Base-by-base conservation (phyloP, 208 protist genomes). In the Strigomonas oncopelti region DNA sequence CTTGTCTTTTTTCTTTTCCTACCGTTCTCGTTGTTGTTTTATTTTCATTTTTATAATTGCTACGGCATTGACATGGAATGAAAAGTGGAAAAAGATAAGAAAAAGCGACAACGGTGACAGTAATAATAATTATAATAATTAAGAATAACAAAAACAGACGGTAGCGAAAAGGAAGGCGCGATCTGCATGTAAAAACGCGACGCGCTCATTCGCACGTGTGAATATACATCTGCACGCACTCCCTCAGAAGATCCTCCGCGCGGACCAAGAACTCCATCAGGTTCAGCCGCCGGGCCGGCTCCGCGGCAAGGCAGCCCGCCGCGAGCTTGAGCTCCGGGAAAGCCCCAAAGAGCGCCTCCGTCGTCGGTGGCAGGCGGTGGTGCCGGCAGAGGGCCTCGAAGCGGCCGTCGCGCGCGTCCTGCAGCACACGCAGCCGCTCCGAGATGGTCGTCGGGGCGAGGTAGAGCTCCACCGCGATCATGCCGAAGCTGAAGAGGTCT, bases 391-490 rank as follows among this genome's bases (percentile, higher is more conserved):
- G 91, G 59, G 59, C 58, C 28, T 67, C 24, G 36, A 87, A 92
- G 18, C 58, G 48, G 0, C 87, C 82, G 7, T 89, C 81, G 8
- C 90, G 85, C 52, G 87, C 78, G 31, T 78, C 67, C 3, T 68
- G 61, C 58, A 96, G 67, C 56, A 83, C 75, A 24, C 67, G 61
- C 25, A 93, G 61, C 5, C 90, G 81, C 75, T 96, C 87, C 16
- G 85, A 60, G 11, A 89, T 79, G 0, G 90, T 96, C 22, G 66
- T 87, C 0, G 88, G 88, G 58, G 81, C 69, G n/a, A 92, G 22
- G 62, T 96, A 96, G 81, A 93, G 84, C 75, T 96, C 87, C 9
- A 84, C 83, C 28, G 93, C 59, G 31, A 96, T 56, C 0, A 96
- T 71, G n/a, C 84, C 90, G 14, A 84, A 29, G 0, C 87, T 80